Evolutionary conservation across 2,329 filamentous ascomycete genomes (phyloP).

Genomic region (Fusarium metavorans): DNA sequence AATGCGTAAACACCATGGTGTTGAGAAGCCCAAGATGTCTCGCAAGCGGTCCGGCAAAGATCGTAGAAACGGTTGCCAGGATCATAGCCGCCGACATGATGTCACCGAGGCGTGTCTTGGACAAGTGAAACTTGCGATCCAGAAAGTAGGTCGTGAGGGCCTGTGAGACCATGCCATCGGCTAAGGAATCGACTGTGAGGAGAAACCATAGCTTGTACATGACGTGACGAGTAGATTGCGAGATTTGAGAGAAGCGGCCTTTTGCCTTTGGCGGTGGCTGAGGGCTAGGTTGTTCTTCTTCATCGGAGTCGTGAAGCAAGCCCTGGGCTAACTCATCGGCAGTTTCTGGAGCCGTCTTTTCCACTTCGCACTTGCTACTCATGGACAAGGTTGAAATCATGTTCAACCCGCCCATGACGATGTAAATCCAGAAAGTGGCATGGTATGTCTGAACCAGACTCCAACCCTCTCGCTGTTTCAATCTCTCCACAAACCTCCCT

Average conservation of each 20-base stretch:
- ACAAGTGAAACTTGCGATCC: conserved; percentile 65
- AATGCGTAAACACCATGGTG: conserved; percentile 73
- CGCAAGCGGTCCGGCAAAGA: conserved; percentile 69
- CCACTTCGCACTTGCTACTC: conserved; percentile 64
- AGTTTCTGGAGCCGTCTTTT: conserved; percentile 36
- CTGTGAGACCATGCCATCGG: conserved; percentile 74
- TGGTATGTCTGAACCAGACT: conserved; percentile 65
- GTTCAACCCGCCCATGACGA: conserved; percentile 66
- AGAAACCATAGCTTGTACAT: conserved; percentile 76
- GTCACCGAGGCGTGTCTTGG: conserved; percentile 70
- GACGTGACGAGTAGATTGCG: conserved; percentile 64
- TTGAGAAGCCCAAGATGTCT: conserved; percentile 71
- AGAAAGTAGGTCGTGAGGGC: conserved; percentile 70
- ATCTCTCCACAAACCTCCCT: conserved; percentile 62
- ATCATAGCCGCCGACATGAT: conserved; percentile 67
- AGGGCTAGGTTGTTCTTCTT: conserved; percentile 12
- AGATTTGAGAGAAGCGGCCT: conserved; percentile 66
- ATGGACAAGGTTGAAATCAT: conserved; percentile 59
- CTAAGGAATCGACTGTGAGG: conserved; percentile 72
- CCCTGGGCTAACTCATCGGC: conserved; percentile 39
- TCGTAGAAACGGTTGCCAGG: conserved; percentile 63
- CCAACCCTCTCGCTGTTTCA: conserved; percentile 62
- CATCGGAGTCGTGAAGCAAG: conserved; percentile 39
- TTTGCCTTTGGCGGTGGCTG: conserved; percentile 24
- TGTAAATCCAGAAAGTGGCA: conserved; percentile 69